phyloP scores from a whole-genome alignment of 371 early-diverging fungal genomes.

The Mucor mucedo region DNA sequence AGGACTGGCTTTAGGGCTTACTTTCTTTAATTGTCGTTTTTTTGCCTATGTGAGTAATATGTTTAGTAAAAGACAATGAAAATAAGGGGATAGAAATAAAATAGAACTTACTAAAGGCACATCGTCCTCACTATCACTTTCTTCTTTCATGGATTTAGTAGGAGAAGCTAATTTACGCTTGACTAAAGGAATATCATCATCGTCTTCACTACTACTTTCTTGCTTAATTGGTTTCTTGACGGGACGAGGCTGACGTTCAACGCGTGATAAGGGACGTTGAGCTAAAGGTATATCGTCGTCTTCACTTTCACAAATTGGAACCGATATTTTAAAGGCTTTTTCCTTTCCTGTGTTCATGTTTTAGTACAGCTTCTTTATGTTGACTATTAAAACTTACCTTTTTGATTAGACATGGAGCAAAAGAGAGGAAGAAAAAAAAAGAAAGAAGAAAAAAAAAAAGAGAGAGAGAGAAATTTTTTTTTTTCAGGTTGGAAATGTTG shows the following conservation, averaged over 20 bases:
- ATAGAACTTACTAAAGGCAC: conserved; percentile 26
- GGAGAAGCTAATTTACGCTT: conserved; percentile 5
- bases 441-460: conserved; percentile 3
- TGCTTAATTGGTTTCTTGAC: neutral
- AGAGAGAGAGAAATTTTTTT: conserved; percentile 1
- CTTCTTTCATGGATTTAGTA: conserved; percentile 2
- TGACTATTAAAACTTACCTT: neutral
- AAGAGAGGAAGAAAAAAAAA: conserved; percentile 5
- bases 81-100: conserved; percentile 10
- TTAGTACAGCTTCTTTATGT: neutral
- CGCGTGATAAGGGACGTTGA: conserved; percentile 1
- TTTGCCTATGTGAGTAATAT: conserved; percentile 22
- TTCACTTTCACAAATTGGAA: conserved; percentile 6
- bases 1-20: neutral
- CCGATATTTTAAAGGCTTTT: neutral
- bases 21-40: conserved; percentile 17
- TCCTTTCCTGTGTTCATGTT: neutral
- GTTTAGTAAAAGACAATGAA: no score
- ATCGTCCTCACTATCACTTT: conserved; percentile 28
- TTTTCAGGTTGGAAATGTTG: neutral
- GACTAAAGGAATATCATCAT: conserved; percentile 24
- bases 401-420: neutral
- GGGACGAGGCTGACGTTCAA: neutral
- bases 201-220: conserved; percentile 1
- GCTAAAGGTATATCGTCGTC: conserved; percentile 48